Evolutionary conservation across 2,329 filamentous ascomycete genomes (phyloP).

Genomic region (Verticillium klebahnii): DNA sequence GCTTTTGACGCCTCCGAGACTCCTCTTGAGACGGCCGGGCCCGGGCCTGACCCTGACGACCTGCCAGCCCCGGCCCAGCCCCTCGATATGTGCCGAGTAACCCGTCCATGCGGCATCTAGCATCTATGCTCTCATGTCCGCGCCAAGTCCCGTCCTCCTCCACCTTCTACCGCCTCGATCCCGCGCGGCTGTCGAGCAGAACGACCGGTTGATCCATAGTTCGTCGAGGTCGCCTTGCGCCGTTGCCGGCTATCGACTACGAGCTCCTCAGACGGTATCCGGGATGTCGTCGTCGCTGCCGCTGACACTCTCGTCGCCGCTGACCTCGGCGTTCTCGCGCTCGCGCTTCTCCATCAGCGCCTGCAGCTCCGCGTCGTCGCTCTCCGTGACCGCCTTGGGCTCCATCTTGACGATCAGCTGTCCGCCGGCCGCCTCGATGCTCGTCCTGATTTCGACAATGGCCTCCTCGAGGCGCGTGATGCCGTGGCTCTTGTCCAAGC

Average conservation of each 20-base stretch:
- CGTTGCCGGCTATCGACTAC: background rate
- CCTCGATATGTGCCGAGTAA: background rate
- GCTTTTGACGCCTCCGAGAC: conserved; percentile 2
- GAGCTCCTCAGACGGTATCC: conserved; percentile 29
- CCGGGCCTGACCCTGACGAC: background rate
- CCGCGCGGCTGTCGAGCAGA: background rate
- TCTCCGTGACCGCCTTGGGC: conserved; percentile 97
- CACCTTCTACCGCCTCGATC: background rate
- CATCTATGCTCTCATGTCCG: background rate
- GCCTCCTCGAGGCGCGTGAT: conserved; percentile 83
- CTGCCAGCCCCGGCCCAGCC: background rate
- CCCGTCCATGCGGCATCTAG: background rate
- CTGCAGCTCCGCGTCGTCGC: conserved; percentile 93
- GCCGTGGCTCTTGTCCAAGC: conserved; percentile 84
- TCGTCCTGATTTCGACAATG: conserved; percentile 79
- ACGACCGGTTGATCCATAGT: background rate
- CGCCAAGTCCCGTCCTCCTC: background rate
- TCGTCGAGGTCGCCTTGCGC: background rate
- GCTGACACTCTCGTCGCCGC: conserved; percentile 92
- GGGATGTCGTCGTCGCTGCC: conserved; percentile 82
- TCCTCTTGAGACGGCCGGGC: background rate
- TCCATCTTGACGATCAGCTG: conserved; percentile 93
- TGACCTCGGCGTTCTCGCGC: conserved; percentile 95
- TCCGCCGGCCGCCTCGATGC: conserved; percentile 74
- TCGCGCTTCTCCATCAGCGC: conserved; percentile 99